Base-by-base conservation (phyloP, 2,329 filamentous ascomycete genomes). In the Colletotrichum eremochloae region DNA sequence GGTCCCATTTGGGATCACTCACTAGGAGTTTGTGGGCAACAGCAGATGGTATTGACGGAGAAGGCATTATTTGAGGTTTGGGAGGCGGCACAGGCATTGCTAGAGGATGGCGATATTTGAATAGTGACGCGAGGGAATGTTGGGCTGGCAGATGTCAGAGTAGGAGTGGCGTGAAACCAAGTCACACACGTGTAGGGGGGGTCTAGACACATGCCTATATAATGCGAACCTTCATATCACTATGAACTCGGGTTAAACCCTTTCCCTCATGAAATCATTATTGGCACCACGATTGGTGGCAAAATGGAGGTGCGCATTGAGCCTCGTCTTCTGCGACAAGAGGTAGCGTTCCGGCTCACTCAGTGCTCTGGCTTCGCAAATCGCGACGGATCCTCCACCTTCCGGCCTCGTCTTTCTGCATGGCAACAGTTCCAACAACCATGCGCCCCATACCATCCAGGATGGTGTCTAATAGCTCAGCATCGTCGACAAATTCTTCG, bases 381-480 rank as follows among this genome's bases (percentile, higher is more conserved):
- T 56, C 52, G 20, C 62, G 65, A 36, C 55, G 66, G 63, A 85
- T 82, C 72, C 84, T 80, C 84, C 83, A 85, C 52, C 84, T 78
- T 3, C 83, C 84, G 14, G 78, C 80, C 18, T 81, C 77, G 58
- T 85, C 81, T 74, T 78, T 76, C 40, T 72, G 71, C 80, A 85
- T 84, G 24, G 76, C 75, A 29, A 70, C 55, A 4, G 66, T 70
- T 24, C 66, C 70, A 14, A 85, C 76, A 40, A 70, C 66, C 56
- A 81, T 76, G 9, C 77, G 76, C 7, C 78, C 78, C 7, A 85
- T 81, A 2, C 81, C 83, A 3, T 83, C 79, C 7, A 85, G 60
- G 0, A 84, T 76, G 18, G 80, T 76, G 29, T 80, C 77, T 31
- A 83, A 75, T 2, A 82, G 73, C 33, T 79, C 79, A 6, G 76